Base-by-base conservation (phyloP, 2,329 filamentous ascomycete species). In the Pseudogymnoascus sp. region DNA sequence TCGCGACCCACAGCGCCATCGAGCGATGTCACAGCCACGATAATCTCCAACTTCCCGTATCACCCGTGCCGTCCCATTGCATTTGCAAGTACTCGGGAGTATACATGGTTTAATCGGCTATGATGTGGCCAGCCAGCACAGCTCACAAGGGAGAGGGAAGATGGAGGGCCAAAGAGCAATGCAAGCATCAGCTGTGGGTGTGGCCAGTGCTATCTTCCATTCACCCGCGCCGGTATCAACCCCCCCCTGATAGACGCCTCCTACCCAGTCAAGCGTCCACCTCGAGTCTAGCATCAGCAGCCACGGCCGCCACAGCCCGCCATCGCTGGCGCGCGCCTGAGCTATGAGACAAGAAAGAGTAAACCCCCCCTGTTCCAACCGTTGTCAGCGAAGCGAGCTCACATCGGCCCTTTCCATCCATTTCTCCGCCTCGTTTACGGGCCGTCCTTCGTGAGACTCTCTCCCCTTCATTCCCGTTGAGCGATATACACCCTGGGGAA, bases 241-340 rank as follows among this genome's bases (percentile, higher is more conserved):
- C 38, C 43, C n/a, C 38, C 43, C 43, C 22, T 50, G 43, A 50
- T 30, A 50, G 43, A 50, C 43, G 43, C 43, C 43, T 50, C 14
- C 8, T 18, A 50, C 22, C 43, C 43, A 50, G 43, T 30, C 22
- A 50, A 30, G 25, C 43, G 15, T 50, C 25, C 25, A 50, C 43
- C 4, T 50, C 25, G 2, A 50, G 14, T 12, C 43, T 30, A 50
- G 25, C 25, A 30, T 50, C 43, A 50, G 43, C 22, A 50, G 43
- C 43, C 43, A 50, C 41, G 41, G 15, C 43, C 43, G 43, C 43
- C 43, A 50, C 43, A 50, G 43, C 25, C 25, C 25, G 25, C 43
- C 43, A 50, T 50, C 25, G 43, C 43, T 50, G 43, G 43, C 43
- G 43, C 43, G 43, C 43, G 43, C 43, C 43, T 50, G 43, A 50